These are phyloP conservation scores for Geotrichum klebahnii DNA, from an alignment of 1,139 yeast species.

Conservation along the genomic window DNA sequence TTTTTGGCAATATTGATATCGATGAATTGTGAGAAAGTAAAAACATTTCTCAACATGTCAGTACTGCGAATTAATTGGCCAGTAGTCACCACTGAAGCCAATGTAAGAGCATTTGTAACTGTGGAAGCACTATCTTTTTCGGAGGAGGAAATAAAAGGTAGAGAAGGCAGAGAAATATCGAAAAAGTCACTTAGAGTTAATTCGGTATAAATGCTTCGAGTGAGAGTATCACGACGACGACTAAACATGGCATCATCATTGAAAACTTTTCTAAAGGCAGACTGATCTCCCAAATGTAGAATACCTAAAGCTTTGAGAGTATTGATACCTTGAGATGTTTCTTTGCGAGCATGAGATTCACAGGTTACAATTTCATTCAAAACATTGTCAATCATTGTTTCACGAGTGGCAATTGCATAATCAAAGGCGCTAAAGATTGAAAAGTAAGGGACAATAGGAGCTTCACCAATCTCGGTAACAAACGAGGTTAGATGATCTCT, in stretches of 20 bases:
- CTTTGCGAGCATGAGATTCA: conserved; percentile 62
- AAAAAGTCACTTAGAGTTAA: conserved; percentile 67
- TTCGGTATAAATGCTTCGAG: conserved; percentile 55
- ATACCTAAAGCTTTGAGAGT: conserved; percentile 58
- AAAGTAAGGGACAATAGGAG: conserved; percentile 53
- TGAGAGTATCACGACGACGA: conserved; percentile 60
- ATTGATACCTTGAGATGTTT: conserved; percentile 58
- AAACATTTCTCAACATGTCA: conserved; percentile 32
- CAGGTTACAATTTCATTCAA: conserved; percentile 58
- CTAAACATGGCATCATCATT: conserved; percentile 81
- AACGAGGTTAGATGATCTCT: conserved; percentile 52
- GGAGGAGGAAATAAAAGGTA: conserved; percentile 16
- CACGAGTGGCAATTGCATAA: conserved; percentile 68
- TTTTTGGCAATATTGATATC: conserved; percentile 33
- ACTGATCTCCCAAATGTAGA: conserved; percentile 48
- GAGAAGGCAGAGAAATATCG: conserved; percentile 50
- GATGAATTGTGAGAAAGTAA: conserved; percentile 26
- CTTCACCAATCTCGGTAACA: conserved; percentile 55
- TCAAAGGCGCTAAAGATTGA: conserved; percentile 66
- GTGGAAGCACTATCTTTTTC: conserved; percentile 30
- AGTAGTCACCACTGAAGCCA: conserved; percentile 42
- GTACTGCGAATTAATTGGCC: conserved; percentile 34
- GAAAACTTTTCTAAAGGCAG: conserved; percentile 58
- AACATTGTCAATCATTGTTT: conserved; percentile 60
- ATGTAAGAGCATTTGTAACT: conserved; percentile 41